Evolutionary conservation across 345 rosid genomes (phyloP).

Genomic region (Brassica nigra): DNA sequence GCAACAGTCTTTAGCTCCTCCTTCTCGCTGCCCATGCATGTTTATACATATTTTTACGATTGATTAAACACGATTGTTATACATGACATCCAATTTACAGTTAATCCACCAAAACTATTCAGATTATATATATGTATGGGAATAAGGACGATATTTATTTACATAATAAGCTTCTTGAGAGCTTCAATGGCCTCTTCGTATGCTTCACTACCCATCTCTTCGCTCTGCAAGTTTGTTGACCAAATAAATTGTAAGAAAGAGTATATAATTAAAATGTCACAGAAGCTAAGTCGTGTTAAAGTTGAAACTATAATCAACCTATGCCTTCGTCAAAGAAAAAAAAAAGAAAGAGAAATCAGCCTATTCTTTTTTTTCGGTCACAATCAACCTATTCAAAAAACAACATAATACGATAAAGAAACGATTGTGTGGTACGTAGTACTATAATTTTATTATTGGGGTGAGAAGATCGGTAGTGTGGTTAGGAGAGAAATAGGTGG

Average conservation of each 20-base stretch:
- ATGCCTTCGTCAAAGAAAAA: background rate
- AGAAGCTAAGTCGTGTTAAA: background rate
- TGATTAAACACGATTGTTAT: background rate
- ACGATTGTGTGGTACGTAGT: background rate
- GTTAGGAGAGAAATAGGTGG: constrained; percentile 35
- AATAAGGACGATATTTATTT: constrained; percentile 6
- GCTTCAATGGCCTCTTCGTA: constrained; percentile 86
- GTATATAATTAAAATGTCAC: background rate
- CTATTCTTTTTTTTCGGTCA: background rate
- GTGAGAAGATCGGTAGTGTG: constrained; percentile 3
- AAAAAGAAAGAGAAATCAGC: background rate
- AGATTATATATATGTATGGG: background rate
- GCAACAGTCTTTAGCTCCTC: constrained; percentile 70
- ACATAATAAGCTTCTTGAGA: constrained; percentile 89
- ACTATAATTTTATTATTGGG: background rate
- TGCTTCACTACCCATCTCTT: constrained; percentile 74
- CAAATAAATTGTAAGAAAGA: constrained; percentile 8
- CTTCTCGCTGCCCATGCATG: constrained; percentile 60
- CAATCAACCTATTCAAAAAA: constrained; percentile 21
- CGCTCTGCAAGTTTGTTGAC: constrained; percentile 51
- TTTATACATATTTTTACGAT: background rate
- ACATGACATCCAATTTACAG: background rate
- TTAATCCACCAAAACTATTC: background rate
- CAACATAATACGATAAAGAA: constrained; percentile 22
- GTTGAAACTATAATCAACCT: constrained; percentile 34